phyloP scores from a whole-genome alignment of 257 asterid species.

The Fraxinus quadrangulata region DNA sequence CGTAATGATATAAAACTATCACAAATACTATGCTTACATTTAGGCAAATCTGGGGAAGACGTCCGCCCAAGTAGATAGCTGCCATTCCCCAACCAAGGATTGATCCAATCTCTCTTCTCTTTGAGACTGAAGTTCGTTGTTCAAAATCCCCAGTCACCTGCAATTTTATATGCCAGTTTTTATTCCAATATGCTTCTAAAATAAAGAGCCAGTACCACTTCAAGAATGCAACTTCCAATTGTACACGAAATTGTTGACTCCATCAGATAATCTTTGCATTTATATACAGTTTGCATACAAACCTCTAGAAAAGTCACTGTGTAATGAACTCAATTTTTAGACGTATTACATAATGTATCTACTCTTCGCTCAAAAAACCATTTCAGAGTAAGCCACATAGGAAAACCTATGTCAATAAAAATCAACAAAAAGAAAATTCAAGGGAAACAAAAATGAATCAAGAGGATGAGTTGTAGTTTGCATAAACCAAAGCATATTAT shows the following conservation, averaged over 20 bases:
- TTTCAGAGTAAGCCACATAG: background rate
- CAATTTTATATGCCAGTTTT: conserved; percentile 16
- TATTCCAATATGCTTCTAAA: background rate
- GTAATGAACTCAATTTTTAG: background rate
- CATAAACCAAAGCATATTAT: background rate
- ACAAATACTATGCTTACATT: conserved; percentile 44
- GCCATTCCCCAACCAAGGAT: conserved; percentile 88
- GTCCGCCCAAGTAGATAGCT: conserved; percentile 65
- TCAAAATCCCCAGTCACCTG: conserved; percentile 35
- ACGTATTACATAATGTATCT: background rate
- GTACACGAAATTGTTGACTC: background rate
- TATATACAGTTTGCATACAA: background rate
- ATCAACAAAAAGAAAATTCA: background rate
- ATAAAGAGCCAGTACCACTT: background rate
- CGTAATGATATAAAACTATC: background rate
- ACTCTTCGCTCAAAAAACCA: background rate
- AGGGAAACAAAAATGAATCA: background rate
- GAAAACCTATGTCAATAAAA: conserved; percentile 1
- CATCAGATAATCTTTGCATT: conserved; percentile 9
- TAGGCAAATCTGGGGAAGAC: conserved; percentile 69
- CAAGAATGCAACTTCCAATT: conserved; percentile 6
- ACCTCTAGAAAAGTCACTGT: background rate
- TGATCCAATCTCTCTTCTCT: conserved; percentile 46
- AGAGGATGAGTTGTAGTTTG: background rate
- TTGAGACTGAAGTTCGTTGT: conserved; percentile 24